Evolutionary conservation across 495 filamentous ascomycete genomes (phyloP).

Genomic region (Neurospora terricola): DNA sequence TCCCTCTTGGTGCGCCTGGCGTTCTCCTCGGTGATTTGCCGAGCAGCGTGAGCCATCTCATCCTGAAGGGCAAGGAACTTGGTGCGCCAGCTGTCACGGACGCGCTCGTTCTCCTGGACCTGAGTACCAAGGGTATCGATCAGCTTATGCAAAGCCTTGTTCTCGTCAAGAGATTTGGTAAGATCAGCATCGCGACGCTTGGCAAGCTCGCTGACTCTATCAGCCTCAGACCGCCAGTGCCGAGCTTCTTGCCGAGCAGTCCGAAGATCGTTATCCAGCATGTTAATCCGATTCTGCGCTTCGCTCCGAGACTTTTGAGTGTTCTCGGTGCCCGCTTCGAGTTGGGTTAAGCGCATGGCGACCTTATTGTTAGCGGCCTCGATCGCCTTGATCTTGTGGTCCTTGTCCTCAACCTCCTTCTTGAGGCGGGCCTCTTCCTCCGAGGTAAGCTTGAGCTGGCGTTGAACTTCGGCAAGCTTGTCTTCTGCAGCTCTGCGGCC

Average conservation of each 20-base stretch:
- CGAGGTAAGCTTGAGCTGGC: conserved; percentile 52
- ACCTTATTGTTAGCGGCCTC: conserved; percentile 41
- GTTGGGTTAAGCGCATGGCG: conserved; percentile 48
- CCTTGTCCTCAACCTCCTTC: conserved; percentile 58
- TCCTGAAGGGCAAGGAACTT: conserved; percentile 76
- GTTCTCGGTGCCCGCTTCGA: conserved; percentile 55
- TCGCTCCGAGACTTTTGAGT: conserved; percentile 57
- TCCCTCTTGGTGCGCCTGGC: conserved; percentile 63
- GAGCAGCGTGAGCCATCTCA: conserved; percentile 69
- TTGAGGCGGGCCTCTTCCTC: conserved; percentile 67
- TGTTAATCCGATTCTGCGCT: conserved; percentile 41
- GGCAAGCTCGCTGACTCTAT: conserved; percentile 30
- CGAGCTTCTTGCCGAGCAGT: conserved; percentile 37
- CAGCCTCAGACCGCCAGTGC: conserved; percentile 40
- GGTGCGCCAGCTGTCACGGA: conserved; percentile 64
- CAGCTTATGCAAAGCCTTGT: conserved; percentile 48
- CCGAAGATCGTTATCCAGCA: conserved; percentile 38
- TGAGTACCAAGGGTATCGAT: conserved; percentile 62
- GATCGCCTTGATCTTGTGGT: conserved; percentile 31
- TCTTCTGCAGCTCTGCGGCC: conserved; percentile 61
- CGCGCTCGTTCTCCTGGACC: conserved; percentile 72
- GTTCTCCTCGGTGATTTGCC: conserved; percentile 70
- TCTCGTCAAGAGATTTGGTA: conserved; percentile 30
- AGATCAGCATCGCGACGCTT: conserved; percentile 33
- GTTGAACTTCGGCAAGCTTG: conserved; percentile 58